Percentiles rank a stretch among this genome's conserved stretches.
phyloP scores from a whole-genome alignment of 2,329 filamentous ascomycete species.

The Cryphonectria japonica region DNA sequence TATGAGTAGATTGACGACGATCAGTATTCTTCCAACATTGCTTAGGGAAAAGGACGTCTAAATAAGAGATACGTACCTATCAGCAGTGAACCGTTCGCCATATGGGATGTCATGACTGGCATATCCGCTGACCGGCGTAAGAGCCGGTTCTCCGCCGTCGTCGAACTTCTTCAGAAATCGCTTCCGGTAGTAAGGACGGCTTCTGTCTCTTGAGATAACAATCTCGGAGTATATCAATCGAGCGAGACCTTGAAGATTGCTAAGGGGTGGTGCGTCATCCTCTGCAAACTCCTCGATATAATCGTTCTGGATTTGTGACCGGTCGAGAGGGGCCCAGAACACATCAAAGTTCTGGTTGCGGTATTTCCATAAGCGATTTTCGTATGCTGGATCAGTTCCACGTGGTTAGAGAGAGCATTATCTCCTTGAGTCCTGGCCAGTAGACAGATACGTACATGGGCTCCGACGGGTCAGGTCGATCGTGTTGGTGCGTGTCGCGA shows the following conservation, averaged over 20 bases:
- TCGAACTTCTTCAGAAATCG: not conserved
- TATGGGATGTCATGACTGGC: not conserved
- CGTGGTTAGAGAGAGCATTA: no score
- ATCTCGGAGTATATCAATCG: not conserved
- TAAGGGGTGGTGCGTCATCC: not conserved
- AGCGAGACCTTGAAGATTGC: not conserved
- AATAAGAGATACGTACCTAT: not conserved
- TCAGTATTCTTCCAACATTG: not conserved
- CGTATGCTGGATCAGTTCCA: not conserved
- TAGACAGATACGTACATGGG: not conserved
- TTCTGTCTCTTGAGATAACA: not conserved
- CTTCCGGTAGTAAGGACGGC: not conserved
- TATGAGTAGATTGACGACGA: not conserved
- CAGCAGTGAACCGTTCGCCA: not conserved
- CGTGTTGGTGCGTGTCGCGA: not conserved
- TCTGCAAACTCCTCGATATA: not conserved
- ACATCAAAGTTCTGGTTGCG: not conserved
- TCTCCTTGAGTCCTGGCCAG: no score
- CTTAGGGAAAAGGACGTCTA: not conserved
- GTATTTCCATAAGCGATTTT: not conserved
- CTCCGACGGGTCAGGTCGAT: not conserved
- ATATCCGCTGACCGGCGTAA: not conserved
- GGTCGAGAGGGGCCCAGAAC: not conserved
- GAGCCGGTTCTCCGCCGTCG: not conserved
- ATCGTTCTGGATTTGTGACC: not conserved